phyloP scores from a whole-genome alignment of 495 filamentous ascomycete genomes.

The Aeminium ludgeri region DNA sequence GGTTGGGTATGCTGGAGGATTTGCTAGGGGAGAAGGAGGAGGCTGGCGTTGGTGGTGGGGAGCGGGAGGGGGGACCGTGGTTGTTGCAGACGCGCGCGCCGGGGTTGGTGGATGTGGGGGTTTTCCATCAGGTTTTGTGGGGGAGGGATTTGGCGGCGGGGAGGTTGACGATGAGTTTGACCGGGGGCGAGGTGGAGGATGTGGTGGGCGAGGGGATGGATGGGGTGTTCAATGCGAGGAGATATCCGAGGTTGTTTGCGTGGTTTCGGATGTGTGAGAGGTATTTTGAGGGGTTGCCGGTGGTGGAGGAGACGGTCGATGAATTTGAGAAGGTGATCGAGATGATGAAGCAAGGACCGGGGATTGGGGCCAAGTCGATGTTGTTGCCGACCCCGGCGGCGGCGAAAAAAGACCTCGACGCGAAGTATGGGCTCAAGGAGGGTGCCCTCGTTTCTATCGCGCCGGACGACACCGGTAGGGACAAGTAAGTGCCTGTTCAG shows the following conservation, averaged over 20 bases:
- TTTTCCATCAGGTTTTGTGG: slow-evolving; percentile 23
- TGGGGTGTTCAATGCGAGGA: slow-evolving; percentile 18
- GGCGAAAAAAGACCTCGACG: slow-evolving; percentile 14
- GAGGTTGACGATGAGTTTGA: slow-evolving; percentile 17
- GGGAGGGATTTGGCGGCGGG: slow-evolving; percentile 19
- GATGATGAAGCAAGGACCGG: slow-evolving; percentile 10
- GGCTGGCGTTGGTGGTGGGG: slow-evolving; percentile 1
- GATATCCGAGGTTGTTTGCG: slow-evolving; percentile 18
- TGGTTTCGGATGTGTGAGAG: slow-evolving; percentile 17
- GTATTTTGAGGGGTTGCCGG: slow-evolving; percentile 13
- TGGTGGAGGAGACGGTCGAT: slow-evolving; percentile 10
- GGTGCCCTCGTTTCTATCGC: slow-evolving; percentile 19
- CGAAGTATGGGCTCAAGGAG: slow-evolving; percentile 13
- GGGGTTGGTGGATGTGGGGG: slow-evolving; percentile 17
- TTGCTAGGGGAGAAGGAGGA: slow-evolving; percentile 9
- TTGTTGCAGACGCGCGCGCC: slow-evolving; percentile 17
- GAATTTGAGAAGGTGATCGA: slow-evolving; percentile 1
- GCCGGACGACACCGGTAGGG: slow-evolving; percentile 23
- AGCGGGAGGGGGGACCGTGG: too few species aligned
- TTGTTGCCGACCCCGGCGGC: slow-evolving; percentile 17
- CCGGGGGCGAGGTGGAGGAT: slow-evolving; percentile 19
- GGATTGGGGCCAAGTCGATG: slow-evolving; percentile 6
- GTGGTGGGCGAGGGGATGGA: slow-evolving; percentile 6
- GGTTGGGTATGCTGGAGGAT: slow-evolving; percentile 22
- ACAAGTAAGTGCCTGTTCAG: slow-evolving; percentile 9